Conservation (phyloP, 1,284 basidiomycete species). For the Malassezia pachydermatis region DNA sequence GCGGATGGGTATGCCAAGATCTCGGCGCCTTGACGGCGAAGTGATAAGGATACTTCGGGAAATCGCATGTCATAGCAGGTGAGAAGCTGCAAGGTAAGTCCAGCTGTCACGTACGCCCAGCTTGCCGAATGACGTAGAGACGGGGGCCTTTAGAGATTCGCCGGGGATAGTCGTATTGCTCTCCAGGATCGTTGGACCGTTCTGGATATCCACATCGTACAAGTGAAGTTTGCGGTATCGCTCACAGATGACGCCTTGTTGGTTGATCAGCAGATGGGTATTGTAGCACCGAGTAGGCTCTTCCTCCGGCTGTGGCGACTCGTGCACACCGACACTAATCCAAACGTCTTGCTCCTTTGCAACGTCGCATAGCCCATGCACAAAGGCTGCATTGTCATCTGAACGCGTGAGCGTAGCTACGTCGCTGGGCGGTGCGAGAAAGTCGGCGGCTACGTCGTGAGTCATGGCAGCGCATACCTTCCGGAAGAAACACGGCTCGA, state of each 20-base stretch:
- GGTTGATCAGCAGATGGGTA: constrained; percentile 51
- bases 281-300: constrained; percentile 49
- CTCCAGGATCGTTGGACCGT: constrained; percentile 40
- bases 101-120: constrained; percentile 14
- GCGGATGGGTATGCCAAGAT: constrained; percentile 53
- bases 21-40: constrained; percentile 50
- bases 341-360: constrained; percentile 49
- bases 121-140: constrained; percentile 48
- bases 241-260: constrained; percentile 47
- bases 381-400: constrained; percentile 36
- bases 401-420: constrained; percentile 37
- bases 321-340: constrained; percentile 52
- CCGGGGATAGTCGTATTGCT: constrained; percentile 49
- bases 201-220: constrained; percentile 52
- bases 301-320: constrained; percentile 41
- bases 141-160: constrained; percentile 38
- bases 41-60: constrained; percentile 50
- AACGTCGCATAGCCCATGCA: constrained; percentile 43
- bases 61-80: constrained; percentile 55
- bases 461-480: constrained; percentile 1
- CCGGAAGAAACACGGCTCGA: constrained; percentile 18
- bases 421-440: constrained; percentile 49
- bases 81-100: constrained; percentile 47
- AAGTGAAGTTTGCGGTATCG: constrained; percentile 53
- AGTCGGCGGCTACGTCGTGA: constrained; percentile 49